These are phyloP conservation scores for Pleurotus tuber-regium DNA, from an alignment of 768 basidiomycete genomes.

Conservation along the genomic window DNA sequence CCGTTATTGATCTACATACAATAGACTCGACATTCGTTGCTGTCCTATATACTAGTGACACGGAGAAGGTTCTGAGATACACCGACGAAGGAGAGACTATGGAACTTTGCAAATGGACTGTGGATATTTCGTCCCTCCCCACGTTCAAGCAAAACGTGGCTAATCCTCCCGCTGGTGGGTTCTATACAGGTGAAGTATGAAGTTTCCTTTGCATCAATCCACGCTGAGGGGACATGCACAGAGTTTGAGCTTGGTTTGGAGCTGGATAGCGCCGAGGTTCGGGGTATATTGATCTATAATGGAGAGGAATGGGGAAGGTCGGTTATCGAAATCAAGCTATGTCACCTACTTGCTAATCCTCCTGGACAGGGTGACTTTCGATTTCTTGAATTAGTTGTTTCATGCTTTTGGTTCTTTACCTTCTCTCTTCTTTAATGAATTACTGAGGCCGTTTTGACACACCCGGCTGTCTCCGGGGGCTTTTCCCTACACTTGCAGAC, in stretches of 20 bases:
- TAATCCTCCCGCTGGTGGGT: constrained; percentile 56
- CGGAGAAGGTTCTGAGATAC: constrained; percentile 76
- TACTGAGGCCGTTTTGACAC: neutral
- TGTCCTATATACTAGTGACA: constrained; percentile 75
- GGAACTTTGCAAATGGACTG: constrained; percentile 86
- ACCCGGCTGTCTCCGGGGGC: neutral
- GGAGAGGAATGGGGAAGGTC: constrained; percentile 80
- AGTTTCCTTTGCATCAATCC: neutral
- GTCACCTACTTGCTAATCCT: constrained; percentile 12
- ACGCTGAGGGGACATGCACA: constrained; percentile 22
- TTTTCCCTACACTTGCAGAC: neutral
- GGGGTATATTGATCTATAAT: constrained; percentile 73
- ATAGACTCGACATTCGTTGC: constrained; percentile 79
- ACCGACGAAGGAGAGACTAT: constrained; percentile 79
- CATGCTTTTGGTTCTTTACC: neutral
- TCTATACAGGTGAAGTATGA: constrained; percentile 66
- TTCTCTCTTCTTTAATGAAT: neutral
- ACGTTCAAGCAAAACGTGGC: constrained; percentile 72
- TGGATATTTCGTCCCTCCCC: constrained; percentile 75
- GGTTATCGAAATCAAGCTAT: constrained; percentile 28
- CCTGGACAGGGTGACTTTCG: constrained; percentile 48
- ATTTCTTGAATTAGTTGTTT: constrained; percentile 37
- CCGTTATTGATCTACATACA: constrained; percentile 1
- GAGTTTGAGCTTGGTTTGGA: constrained; percentile 86
- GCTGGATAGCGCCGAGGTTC: constrained; percentile 83